Conservation (phyloP, 140 eudicot species). For the Bidens hawaiensis region DNA sequence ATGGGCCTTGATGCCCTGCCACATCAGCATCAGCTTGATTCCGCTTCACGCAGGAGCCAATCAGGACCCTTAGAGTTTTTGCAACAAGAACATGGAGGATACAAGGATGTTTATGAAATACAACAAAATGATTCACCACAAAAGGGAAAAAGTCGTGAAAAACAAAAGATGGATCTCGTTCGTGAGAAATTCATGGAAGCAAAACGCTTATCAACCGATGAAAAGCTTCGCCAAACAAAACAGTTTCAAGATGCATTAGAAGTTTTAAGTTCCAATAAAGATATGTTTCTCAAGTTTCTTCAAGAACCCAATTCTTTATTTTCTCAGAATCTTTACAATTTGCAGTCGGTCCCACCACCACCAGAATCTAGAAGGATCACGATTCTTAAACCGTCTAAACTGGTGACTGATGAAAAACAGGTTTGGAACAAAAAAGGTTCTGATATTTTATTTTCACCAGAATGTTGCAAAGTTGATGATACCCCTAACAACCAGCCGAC, state of each 20-base stretch:
- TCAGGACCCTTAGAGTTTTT: slow-evolving; percentile 47
- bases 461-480: slow-evolving; percentile 41
- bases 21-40: slow-evolving; percentile 33
- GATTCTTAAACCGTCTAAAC: slow-evolving; percentile 79
- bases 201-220: slow-evolving; percentile 79
- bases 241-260: slow-evolving; percentile 92
- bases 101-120: slow-evolving; percentile 65
- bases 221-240: slow-evolving; percentile 72
- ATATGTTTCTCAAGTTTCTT: slow-evolving; percentile 67
- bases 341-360: slow-evolving; percentile 54
- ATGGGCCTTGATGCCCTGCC: slow-evolving; percentile 95
- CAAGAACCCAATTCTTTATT: slow-evolving; percentile 82
- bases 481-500: slow-evolving; percentile 53
- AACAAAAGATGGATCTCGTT: slow-evolving; percentile 56
- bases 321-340: slow-evolving; percentile 43
- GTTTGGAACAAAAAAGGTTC: slow-evolving; percentile 32
- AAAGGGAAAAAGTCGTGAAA: slow-evolving; percentile 45
- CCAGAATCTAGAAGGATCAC: slow-evolving; percentile 83
- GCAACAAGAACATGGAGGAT: slow-evolving; percentile 48
- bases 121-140: slow-evolving; percentile 47
- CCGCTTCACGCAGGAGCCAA: slow-evolving; percentile 42
- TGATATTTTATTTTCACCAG: slow-evolving; percentile 38
- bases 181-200: slow-evolving; percentile 87
- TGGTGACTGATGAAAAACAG: slow-evolving; percentile 33
- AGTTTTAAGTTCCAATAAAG: slow-evolving; percentile 73